Percentiles rank a stretch among this genome's conserved stretches.
phyloP scores from a whole-genome alignment of 2,329 filamentous ascomycete species.

The Capronia coronata region DNA sequence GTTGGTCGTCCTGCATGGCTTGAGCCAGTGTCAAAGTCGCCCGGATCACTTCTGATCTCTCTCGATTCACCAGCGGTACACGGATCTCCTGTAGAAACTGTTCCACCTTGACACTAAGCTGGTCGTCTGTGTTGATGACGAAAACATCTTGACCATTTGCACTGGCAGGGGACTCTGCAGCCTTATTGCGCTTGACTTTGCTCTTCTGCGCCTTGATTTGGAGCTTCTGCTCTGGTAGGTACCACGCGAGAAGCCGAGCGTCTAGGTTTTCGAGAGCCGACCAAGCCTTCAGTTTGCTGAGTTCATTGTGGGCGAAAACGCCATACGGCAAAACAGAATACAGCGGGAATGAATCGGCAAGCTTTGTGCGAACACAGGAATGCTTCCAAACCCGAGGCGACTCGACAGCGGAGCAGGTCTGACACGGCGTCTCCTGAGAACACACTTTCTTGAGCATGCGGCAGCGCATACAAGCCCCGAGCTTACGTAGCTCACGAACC shows the following conservation, averaged over 20 bases:
- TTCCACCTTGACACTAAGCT: constrained; percentile 46
- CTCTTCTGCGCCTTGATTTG: neutral
- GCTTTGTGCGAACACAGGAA: constrained; percentile 52
- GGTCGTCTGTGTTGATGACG: constrained; percentile 43
- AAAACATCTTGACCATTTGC: constrained; percentile 35
- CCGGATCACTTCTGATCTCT: constrained; percentile 25
- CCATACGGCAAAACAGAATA: constrained; percentile 48
- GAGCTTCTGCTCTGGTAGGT: neutral
- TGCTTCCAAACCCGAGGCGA: constrained; percentile 57
- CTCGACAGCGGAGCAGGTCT: constrained; percentile 53
- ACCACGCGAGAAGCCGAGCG: neutral
- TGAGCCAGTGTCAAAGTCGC: neutral
- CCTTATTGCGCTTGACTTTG: neutral
- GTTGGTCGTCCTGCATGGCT: constrained; percentile 22
- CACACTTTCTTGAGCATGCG: constrained; percentile 61
- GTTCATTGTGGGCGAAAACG: neutral
- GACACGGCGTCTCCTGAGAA: constrained; percentile 55
- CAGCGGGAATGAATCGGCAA: constrained; percentile 53
- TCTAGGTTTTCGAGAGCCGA: constrained; percentile 28
- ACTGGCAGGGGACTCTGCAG: neutral
- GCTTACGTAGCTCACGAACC: constrained; percentile 54
- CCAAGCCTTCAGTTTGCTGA: constrained; percentile 36
- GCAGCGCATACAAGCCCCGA: constrained; percentile 56
- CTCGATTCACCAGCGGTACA: constrained; percentile 27
- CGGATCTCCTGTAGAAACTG: constrained; percentile 46